Evolutionary conservation across 352 stramenopile genomes (phyloP).

Genomic region (Phytophthora sansomeana): DNA sequence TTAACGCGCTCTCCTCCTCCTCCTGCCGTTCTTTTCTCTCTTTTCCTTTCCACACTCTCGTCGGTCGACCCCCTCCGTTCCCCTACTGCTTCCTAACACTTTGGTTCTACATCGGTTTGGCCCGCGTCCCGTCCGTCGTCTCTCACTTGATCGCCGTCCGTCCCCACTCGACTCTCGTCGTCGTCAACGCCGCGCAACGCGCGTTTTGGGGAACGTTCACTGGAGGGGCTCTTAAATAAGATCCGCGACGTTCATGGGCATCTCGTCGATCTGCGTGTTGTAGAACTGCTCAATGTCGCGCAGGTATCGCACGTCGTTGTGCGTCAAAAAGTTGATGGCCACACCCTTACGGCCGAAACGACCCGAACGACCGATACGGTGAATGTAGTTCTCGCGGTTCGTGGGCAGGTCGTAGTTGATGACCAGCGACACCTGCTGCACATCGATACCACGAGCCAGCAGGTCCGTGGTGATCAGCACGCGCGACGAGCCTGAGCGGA

Average conservation of each 20-base stretch:
- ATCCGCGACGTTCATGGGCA: slow-evolving; percentile 99
- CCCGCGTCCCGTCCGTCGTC: slow-evolving; percentile 37
- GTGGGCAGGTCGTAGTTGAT: slow-evolving; percentile 99
- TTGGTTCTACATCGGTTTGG: slow-evolving; percentile 44
- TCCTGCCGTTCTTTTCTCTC: slow-evolving; percentile 27
- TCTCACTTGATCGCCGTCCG: slow-evolving; percentile 43
- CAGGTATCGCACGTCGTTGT: slow-evolving; percentile 98
- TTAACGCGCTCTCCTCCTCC: slow-evolving; percentile 24
- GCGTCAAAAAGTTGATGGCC: slow-evolving; percentile 99
- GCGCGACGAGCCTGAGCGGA: slow-evolving; percentile 98
- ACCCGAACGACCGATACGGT: slow-evolving; percentile 99
- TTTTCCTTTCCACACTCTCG: slow-evolving; percentile 23
- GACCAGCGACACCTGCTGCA: slow-evolving; percentile 98
- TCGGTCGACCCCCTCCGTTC: slow-evolving; percentile 38
- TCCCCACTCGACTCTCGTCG: slow-evolving; percentile 15
- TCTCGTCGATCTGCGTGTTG: slow-evolving; percentile 99
- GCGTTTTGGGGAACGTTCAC: slow-evolving; percentile 31
- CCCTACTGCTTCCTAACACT: slow-evolving; percentile 45
- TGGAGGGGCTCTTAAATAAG: slow-evolving; percentile 94
- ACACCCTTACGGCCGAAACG: slow-evolving; percentile 99
- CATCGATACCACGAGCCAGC: slow-evolving; percentile 99
- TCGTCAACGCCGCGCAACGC: slow-evolving; percentile 15
- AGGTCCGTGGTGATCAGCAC: slow-evolving; percentile 99
- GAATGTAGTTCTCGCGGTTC: slow-evolving; percentile 99
- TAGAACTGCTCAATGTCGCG: slow-evolving; percentile 99